phyloP scores from a whole-genome alignment of 73 alveolate species.

The Strombidium stylifer region DNA sequence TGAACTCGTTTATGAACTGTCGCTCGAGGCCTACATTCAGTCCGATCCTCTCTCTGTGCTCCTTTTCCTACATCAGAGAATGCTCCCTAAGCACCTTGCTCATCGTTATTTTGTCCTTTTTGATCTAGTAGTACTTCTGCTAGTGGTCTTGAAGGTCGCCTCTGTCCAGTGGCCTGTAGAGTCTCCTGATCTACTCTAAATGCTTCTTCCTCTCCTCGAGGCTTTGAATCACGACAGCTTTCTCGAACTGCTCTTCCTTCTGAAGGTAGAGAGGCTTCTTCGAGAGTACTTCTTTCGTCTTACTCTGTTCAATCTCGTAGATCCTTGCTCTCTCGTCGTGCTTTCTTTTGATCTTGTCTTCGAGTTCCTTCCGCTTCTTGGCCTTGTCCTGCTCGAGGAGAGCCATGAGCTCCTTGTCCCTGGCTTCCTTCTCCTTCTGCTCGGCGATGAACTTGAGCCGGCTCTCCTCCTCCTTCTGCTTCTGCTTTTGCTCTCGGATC shows the following conservation, averaged over 20 bases:
- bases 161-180: slow-evolving; percentile 33
- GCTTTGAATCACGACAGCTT: slow-evolving; percentile 32
- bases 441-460: background rate
- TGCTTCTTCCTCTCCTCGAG: slow-evolving; percentile 43
- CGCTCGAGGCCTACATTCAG: background rate
- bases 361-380: background rate
- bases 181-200: slow-evolving; percentile 21
- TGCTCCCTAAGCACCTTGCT: background rate
- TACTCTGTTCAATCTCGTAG: background rate
- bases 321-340: slow-evolving; percentile 3
- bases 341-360: slow-evolving; percentile 2
- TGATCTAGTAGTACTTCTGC: slow-evolving; percentile 20
- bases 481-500: slow-evolving; percentile 28
- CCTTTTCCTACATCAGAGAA: slow-evolving; percentile 1
- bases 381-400: background rate
- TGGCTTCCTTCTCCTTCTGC: background rate
- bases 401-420: too few relatives aligned
- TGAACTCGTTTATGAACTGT: background rate
- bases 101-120: slow-evolving; percentile 1
- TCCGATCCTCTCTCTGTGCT: background rate
- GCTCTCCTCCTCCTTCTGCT: slow-evolving; percentile 11
- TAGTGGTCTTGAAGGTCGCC: slow-evolving; percentile 24
- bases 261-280: slow-evolving; percentile 30
- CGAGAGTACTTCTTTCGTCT: slow-evolving; percentile 11
- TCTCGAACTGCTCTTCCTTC: slow-evolving; percentile 23